Evolutionary conservation across 108 stramenopile genomes (phyloP).

Genomic region (Mediolabrus comicus): DNA sequence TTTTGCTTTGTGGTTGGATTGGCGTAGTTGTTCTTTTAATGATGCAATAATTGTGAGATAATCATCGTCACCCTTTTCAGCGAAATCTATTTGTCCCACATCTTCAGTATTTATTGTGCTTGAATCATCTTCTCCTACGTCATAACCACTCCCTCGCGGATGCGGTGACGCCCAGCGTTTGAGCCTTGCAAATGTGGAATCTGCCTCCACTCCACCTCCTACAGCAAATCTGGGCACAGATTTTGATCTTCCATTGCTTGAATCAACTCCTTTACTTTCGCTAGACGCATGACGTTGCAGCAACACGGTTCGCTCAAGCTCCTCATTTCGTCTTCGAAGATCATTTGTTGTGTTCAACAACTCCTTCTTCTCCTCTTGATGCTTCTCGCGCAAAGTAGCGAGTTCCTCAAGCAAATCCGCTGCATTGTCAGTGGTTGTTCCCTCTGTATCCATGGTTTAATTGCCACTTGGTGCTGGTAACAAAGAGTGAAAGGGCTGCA

Average conservation of each 20-base stretch:
- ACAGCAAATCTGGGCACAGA: constrained; percentile 5
- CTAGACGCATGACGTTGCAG: constrained; percentile 14
- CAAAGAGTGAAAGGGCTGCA: too few species aligned
- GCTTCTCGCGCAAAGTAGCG: constrained; percentile 30
- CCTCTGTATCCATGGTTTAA: too few species aligned
- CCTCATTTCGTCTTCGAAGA: constrained; percentile 34
- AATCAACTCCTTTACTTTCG: neutral
- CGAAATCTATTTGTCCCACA: constrained; percentile 5
- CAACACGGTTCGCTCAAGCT: constrained; percentile 22
- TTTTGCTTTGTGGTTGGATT: constrained; percentile 30
- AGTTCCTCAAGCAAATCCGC: constrained; percentile 34
- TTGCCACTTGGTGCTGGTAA: too few species aligned
- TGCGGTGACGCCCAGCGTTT: constrained; percentile 32
- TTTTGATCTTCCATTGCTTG: constrained; percentile 5
- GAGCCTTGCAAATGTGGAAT: constrained; percentile 9
- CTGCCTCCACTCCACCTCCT: neutral
- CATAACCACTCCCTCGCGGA: constrained; percentile 7
- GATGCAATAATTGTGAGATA: constrained; percentile 15
- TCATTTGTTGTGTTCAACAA: constrained; percentile 20
- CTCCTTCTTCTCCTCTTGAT: constrained; percentile 40
- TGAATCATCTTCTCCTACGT: neutral
- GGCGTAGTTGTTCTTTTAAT: constrained; percentile 38
- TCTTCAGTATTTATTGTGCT: constrained; percentile 21
- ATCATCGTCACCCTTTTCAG: constrained; percentile 8
- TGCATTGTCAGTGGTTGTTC: constrained; percentile 8